Conservation (phyloP, 495 filamentous ascomycete genomes). For the Annulohypoxylon bovei region DNA sequence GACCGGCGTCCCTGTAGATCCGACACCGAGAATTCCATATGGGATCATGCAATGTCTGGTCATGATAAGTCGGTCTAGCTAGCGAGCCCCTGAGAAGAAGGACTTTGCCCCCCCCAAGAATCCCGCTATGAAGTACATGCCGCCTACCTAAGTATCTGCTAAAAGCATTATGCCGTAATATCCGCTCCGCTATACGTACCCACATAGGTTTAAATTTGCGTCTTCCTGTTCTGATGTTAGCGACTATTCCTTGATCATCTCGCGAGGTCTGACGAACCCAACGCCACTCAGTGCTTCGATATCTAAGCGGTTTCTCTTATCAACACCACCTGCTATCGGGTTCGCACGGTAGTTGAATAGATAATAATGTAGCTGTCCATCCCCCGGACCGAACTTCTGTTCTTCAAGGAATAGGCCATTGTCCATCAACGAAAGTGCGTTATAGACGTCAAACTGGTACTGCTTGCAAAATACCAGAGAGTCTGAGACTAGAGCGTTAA, state of each 20-base stretch:
- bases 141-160: slow-evolving; percentile 2
- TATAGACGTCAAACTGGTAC: slow-evolving; percentile 93
- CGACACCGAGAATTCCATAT: slow-evolving; percentile 22
- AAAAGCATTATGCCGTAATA: neutral
- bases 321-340: slow-evolving; percentile 82
- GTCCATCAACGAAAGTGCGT: slow-evolving; percentile 90
- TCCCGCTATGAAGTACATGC: slow-evolving; percentile 1
- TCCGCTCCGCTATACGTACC: neutral
- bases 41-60: slow-evolving; percentile 11
- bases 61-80: slow-evolving; percentile 7
- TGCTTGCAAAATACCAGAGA: slow-evolving; percentile 88
- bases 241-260: slow-evolving; percentile 3
- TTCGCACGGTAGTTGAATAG: slow-evolving; percentile 94
- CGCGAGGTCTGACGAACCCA: slow-evolving; percentile 83
- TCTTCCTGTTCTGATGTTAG: slow-evolving; percentile 45
- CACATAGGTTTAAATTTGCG: slow-evolving; percentile 41
- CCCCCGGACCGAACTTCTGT: slow-evolving; percentile 92
- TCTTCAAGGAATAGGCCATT: slow-evolving; percentile 92
- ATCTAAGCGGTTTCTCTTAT: slow-evolving; percentile 78
- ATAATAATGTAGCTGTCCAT: slow-evolving; percentile 95
- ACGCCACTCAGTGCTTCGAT: slow-evolving; percentile 81
- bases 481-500: slow-evolving; percentile 83
- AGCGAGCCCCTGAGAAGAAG: slow-evolving; percentile 13
- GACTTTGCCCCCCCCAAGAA: neutral
- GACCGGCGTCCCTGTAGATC: slow-evolving; percentile 24